Base-by-base conservation (phyloP, 768 basidiomycete genomes). In the Rhizopogon vinicolor region DNA sequence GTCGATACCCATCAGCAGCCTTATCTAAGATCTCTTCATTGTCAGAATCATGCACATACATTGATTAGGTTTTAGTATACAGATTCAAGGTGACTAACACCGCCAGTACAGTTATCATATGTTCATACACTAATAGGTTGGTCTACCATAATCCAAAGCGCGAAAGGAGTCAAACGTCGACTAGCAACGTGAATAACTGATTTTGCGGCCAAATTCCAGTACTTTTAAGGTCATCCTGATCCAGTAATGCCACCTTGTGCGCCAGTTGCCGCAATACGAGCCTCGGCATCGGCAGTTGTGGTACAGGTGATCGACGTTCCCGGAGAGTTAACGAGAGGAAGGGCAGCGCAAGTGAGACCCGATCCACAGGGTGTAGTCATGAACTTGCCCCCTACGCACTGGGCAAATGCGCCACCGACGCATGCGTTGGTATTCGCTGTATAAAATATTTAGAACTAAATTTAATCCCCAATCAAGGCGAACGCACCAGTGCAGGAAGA, bases 291-390 rank as follows among this genome's bases (percentile, higher is more conserved):
- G 22, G 74, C 70, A 28, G 62, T 31, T 1, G 79, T 81, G 14
- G 74, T 75, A 68, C 82, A 84, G 12, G 78, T 71, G 57, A 83
- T 70, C 6, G 76, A 78, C 12, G 81, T 82, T 41, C 82, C 83
- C 10, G 74, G 54, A 31, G 67, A 72, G 68, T 82, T 81, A 53
- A 83, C 81, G 25, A 84, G 73, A 25, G 82, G 82, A 45, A 83
- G 75, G 5, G 80, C 81, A 31, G 72, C 72, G 51, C 82, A 83
- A 5, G 66, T 69, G 31, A 68, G 58, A 7, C 64, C 60, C 3
- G 51, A 60, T 1, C 61, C 66, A 53, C 74, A 75, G 14, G 62
- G 65, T 68, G 25, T 55, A n/a, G 58, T 44, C 41, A 69, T 68
- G 51, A 68, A 75, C 48, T 66, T 61, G 55, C 79, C 79, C 44